These are phyloP conservation scores for Kwoniella sp. DNA, from an alignment of 768 basidiomycete genomes.

Conservation along the genomic window DNA sequence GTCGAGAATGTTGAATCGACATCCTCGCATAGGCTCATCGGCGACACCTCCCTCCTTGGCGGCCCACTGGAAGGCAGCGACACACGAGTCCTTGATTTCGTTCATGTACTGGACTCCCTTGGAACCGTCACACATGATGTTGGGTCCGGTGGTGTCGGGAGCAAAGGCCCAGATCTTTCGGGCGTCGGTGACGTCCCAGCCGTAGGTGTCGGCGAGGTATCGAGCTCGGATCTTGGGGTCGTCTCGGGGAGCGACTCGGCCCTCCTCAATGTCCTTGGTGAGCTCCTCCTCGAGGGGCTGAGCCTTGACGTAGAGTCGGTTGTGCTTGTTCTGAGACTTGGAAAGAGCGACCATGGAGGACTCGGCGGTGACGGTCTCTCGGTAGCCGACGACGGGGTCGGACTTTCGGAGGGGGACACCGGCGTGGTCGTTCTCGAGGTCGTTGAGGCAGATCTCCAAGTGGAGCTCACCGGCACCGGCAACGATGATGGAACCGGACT, in stretches of 20 bases:
- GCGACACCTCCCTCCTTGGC: slow-evolving; percentile 95
- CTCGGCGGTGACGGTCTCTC: slow-evolving; percentile 95
- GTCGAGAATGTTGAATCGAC: slow-evolving; percentile 92
- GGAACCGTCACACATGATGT: slow-evolving; percentile 93
- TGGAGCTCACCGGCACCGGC: slow-evolving; percentile 99
- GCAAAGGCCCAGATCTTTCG: slow-evolving; percentile 99
- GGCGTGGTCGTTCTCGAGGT: slow-evolving; percentile 98
- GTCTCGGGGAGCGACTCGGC: slow-evolving; percentile 81
- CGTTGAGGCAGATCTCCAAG: slow-evolving; percentile 99
- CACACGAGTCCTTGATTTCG: slow-evolving; percentile 99
- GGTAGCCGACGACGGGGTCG: slow-evolving; percentile 87
- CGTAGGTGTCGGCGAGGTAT: slow-evolving; percentile 88
- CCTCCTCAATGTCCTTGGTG: slow-evolving; percentile 82
- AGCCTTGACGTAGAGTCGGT: slow-evolving; percentile 92
- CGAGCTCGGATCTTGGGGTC: slow-evolving; percentile 97
- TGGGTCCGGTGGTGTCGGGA: slow-evolving; percentile 94
- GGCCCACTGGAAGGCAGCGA: slow-evolving; percentile 99
- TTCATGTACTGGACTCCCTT: slow-evolving; percentile 99
- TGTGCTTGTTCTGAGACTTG: slow-evolving; percentile 99
- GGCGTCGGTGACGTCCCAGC: slow-evolving; percentile 99
- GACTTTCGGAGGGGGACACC: slow-evolving; percentile 98
- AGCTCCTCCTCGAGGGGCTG: slow-evolving; percentile 90
- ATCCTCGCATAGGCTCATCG: slow-evolving; percentile 98
- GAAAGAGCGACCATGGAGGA: slow-evolving; percentile 93
- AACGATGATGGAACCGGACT: slow-evolving; percentile 96